Evolutionary conservation across 179 eudicot species (phyloP), one percentile per base, ranked within the genome.

Genomic region (Silene coronaria): DNA sequence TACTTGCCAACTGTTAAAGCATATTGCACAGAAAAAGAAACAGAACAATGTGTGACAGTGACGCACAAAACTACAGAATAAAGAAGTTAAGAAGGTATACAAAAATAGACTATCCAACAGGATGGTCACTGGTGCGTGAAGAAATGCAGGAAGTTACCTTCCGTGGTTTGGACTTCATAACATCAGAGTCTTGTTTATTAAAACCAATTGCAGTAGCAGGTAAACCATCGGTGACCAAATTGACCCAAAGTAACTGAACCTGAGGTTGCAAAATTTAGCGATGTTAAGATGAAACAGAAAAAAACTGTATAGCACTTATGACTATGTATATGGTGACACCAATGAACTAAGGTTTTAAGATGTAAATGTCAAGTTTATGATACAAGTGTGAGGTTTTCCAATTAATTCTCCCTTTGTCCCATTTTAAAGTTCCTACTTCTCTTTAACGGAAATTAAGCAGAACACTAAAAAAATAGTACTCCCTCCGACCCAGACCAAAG

Each of bases 151-250:
- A 48, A 61, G 36, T 81, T 81, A 96, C 99, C 98, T 96, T 96
- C 36, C 99, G 94, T 63, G 99, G 99, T 82, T 91, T 96, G 77
- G 93, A 88, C 88, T 88, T 96, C 99, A 96, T 96, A 48, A 96
- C 98, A 87, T 96, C 98, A 53, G 89, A 91, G 80, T 96, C 99
- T 79, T 88, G 99, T 80, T 96, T 93, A 80, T 96, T 96, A 28
- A 96, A 96, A 77, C 99, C 99, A 85, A 96, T 96, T 77, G 98
- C 99, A 74, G 99, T 96, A 68, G 99, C 99, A 76, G 99, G 99
- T 81, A 96, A 87, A 42, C 99, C 99, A 75, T 96, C 99, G 32
- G 99, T 96, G 67, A 96, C 98, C 86, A 96, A 87, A 83, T 96
- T 96, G 75, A 96, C 99, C 99, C 99, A 96, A 13, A 96, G 97